Evolutionary conservation across 1,284 basidiomycete genomes (phyloP).

Genomic region (Ganoderma lingzhi): DNA sequence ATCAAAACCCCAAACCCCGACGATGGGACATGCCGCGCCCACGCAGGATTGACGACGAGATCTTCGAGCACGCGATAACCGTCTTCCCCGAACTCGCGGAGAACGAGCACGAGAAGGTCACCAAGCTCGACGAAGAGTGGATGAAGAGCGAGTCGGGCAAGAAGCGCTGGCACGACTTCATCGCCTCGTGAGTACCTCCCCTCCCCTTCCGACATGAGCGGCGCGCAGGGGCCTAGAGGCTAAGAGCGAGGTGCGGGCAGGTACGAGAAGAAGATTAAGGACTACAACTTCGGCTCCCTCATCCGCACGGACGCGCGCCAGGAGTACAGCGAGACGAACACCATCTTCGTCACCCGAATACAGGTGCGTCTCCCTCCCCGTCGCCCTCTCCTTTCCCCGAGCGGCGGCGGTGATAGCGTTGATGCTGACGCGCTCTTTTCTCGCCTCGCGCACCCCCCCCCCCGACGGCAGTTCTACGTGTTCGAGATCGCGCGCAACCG

Average conservation of each 20-base stretch:
- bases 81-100: conserved; percentile 87
- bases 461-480: conserved; percentile 25
- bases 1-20: background rate
- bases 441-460: background rate
- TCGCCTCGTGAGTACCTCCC: conserved; percentile 71
- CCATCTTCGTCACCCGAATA: conserved; percentile 90
- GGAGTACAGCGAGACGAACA: conserved; percentile 94
- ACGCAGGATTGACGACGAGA: conserved; percentile 88
- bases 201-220: background rate
- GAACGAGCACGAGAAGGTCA: conserved; percentile 71
- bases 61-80: conserved; percentile 80
- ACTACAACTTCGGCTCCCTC: conserved; percentile 98
- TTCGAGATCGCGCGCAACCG: conserved; percentile 89
- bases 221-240: too few relatives aligned
- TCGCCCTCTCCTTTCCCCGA: background rate
- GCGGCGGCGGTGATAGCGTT: background rate
- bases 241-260: conserved; percentile 42
- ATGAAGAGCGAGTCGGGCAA: conserved; percentile 96
- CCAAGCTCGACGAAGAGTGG: conserved; percentile 88
- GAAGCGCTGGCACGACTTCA: conserved; percentile 92
- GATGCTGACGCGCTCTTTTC: background rate
- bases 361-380: conserved; percentile 54
- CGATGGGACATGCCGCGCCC: background rate
- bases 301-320: conserved; percentile 84
- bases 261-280: conserved; percentile 89